Evolutionary conservation across 2,329 filamentous ascomycete genomes (phyloP).

Genomic region (Fusarium sp.): DNA sequence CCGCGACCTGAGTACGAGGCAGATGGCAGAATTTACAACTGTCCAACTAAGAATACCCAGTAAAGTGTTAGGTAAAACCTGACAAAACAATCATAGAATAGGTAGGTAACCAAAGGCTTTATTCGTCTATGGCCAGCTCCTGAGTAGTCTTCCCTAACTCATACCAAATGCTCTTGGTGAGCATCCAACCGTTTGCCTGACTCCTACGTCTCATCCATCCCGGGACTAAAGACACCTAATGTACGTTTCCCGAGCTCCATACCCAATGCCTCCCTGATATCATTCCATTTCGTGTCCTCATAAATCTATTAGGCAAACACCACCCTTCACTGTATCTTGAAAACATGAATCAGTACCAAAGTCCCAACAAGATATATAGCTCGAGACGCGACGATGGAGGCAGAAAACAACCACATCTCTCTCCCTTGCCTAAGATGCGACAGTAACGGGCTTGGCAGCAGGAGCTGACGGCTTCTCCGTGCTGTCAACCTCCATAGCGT

Average conservation of each 20-base stretch:
- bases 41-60: too few species aligned
- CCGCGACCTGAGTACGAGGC: too few species aligned
- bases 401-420: constrained; percentile 23
- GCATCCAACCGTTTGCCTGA: too few species aligned
- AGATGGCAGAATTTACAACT: too few species aligned
- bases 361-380: constrained; percentile 32
- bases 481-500: constrained; percentile 67
- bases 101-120: too few species aligned
- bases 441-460: constrained; percentile 55
- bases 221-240: constrained; percentile 21
- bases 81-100: too few species aligned
- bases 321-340: constrained; percentile 26
- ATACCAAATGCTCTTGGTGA: too few species aligned
- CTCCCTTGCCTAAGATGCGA: constrained; percentile 50
- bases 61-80: too few species aligned
- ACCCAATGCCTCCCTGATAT: constrained; percentile 44
- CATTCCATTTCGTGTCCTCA: constrained; percentile 52
- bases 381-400: constrained; percentile 33
- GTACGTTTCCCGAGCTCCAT: constrained; percentile 32
- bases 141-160: too few species aligned
- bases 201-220: too few species aligned
- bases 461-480: constrained; percentile 55
- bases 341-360: constrained; percentile 39
- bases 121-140: too few species aligned
- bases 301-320: constrained; percentile 50